phyloP scores from a whole-genome alignment of 371 early-diverging fungal species.

The Lichtheimia ramosa region DNA sequence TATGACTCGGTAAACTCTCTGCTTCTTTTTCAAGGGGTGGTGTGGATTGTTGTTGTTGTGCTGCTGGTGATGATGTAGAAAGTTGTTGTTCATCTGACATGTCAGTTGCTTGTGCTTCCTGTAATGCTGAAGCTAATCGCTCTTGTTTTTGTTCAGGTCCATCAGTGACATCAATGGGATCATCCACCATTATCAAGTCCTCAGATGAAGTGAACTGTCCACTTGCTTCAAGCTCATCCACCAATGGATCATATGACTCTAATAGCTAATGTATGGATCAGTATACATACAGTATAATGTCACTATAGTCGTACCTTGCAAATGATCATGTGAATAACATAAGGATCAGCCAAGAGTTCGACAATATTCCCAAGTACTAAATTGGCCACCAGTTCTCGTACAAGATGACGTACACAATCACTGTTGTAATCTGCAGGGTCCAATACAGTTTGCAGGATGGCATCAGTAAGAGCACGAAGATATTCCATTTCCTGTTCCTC shows the following conservation, averaged over 20 bases:
- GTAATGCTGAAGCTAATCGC: conserved; percentile 4
- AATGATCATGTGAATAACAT: conserved; percentile 58
- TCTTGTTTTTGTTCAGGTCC: conserved; percentile 1
- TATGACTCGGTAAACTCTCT: conserved; percentile 31
- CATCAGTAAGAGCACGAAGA: conserved; percentile 46
- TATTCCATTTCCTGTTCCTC: conserved; percentile 43
- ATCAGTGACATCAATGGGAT: not conserved
- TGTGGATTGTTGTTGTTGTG: not conserved
- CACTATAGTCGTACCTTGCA: conserved; percentile 48
- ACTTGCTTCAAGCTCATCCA: conserved; percentile 35
- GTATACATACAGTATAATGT: not conserved
- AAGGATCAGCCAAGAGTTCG: conserved; percentile 55
- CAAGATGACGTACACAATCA: conserved; percentile 54
- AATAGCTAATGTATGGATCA: conserved; percentile 19
- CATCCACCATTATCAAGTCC: conserved; percentile 2
- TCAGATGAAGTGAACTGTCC: conserved; percentile 8
- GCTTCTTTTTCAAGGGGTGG: conserved; percentile 2
- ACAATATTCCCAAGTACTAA: conserved; percentile 48
- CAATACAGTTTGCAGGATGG: conserved; percentile 40
- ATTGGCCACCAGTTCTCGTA: conserved; percentile 54
- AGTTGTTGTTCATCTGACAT: not conserved
- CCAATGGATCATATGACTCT: conserved; percentile 20
- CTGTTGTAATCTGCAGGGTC: conserved; percentile 48
- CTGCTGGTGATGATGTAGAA: conserved; percentile 1
- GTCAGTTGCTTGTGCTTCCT: conserved; percentile 19